phyloP scores from a whole-genome alignment of 352 stramenopile species.

The Globisporangium irregulare region DNA sequence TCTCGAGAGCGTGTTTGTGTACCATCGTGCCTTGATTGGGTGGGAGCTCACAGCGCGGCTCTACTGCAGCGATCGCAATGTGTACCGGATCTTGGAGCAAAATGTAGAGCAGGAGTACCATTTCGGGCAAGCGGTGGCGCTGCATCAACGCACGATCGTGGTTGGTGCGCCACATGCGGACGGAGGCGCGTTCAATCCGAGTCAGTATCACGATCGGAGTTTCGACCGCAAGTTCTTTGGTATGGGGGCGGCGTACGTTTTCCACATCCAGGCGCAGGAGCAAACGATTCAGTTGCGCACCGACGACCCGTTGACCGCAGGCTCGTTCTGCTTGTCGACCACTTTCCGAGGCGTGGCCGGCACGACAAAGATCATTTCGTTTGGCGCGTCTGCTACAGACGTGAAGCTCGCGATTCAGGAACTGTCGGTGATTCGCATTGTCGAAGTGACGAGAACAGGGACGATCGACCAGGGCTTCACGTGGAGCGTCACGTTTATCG shows the following conservation, averaged over 20 bases:
- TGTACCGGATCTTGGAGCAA: constrained; percentile 73
- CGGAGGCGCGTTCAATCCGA: constrained; percentile 53
- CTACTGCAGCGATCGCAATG: constrained; percentile 78
- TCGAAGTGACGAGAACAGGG: constrained; percentile 72
- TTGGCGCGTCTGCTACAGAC: constrained; percentile 49
- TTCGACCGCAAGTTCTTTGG: constrained; percentile 67
- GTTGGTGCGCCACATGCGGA: constrained; percentile 87
- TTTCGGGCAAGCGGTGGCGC: constrained; percentile 86
- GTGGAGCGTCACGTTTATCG: constrained; percentile 82
- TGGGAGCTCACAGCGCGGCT: constrained; percentile 64
- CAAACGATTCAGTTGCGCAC: constrained; percentile 58
- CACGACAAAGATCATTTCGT: constrained; percentile 59
- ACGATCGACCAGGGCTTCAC: constrained; percentile 77
- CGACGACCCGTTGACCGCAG: constrained; percentile 55
- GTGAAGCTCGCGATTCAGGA: constrained; percentile 85
- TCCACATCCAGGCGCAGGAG: constrained; percentile 73
- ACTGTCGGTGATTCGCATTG: constrained; percentile 70
- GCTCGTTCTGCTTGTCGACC: constrained; percentile 74
- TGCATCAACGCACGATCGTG: constrained; percentile 83
- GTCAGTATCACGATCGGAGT: constrained; percentile 52
- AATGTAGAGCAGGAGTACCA: constrained; percentile 81
- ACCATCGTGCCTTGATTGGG: constrained; percentile 44
- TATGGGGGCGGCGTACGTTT: constrained; percentile 73
- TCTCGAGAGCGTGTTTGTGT: constrained; percentile 65
- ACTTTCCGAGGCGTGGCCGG: constrained; percentile 57